These are phyloP conservation scores for Tilletiopsis washingtonensis DNA, from an alignment of 1,284 basidiomycete genomes.

Conservation along the genomic window DNA sequence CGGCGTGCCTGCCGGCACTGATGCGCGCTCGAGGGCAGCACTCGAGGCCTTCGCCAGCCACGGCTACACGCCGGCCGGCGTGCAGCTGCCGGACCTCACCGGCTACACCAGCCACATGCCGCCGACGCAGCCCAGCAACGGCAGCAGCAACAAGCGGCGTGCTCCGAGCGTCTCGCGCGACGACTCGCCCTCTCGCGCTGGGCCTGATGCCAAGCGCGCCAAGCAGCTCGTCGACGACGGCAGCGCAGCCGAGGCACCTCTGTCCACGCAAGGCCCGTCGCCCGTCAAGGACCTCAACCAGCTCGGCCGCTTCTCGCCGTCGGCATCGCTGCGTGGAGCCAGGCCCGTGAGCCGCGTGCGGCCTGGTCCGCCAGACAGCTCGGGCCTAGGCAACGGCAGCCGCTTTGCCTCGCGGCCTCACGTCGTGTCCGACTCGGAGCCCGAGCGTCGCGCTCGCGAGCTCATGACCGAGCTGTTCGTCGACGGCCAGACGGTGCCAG, in stretches of 20 bases:
- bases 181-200: no score
- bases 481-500: neutral
- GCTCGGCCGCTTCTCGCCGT: constrained; percentile 19
- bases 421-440: constrained; percentile 22
- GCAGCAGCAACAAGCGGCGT: neutral
- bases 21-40: constrained; percentile 4
- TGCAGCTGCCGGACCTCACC: neutral
- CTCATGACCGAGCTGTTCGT: constrained; percentile 39
- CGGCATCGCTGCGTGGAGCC: constrained; percentile 26
- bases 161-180: neutral
- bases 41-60: constrained; percentile 28
- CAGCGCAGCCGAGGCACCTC: neutral
- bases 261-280: constrained; percentile 15
- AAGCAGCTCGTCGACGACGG: neutral
- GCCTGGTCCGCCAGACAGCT: constrained; percentile 22
- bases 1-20: neutral
- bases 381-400: constrained; percentile 18
- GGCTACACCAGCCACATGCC: neutral
- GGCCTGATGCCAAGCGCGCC: neutral
- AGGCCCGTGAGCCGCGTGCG: constrained; percentile 23
- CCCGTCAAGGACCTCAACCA: constrained; percentile 43
- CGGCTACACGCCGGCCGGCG: constrained; percentile 28
- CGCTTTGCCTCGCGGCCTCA: constrained; percentile 43
- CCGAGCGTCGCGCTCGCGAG: constrained; percentile 38
- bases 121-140: neutral